phyloP scores from a whole-genome alignment of 768 basidiomycete species.

The Omphalotus guepiniiformis region DNA sequence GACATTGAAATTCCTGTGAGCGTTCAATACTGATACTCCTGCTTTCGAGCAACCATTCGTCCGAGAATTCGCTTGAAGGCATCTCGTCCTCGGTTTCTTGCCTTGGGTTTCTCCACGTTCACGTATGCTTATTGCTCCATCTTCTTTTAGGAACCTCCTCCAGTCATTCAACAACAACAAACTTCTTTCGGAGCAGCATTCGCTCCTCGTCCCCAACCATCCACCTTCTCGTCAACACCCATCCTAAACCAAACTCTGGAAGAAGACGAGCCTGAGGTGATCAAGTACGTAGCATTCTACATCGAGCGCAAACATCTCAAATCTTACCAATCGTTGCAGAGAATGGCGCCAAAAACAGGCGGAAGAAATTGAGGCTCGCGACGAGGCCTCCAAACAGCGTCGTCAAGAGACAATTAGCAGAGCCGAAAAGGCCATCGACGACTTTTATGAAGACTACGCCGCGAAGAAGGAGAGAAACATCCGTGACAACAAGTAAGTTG shows the following conservation, averaged over 20 bases:
- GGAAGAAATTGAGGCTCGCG: slow-evolving; percentile 77
- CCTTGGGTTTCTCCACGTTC: neutral
- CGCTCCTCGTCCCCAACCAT: slow-evolving; percentile 74
- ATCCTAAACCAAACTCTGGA: slow-evolving; percentile 63
- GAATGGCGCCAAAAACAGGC: slow-evolving; percentile 87
- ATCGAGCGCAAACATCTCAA: neutral
- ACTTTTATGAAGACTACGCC: slow-evolving; percentile 87
- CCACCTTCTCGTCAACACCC: slow-evolving; percentile 66
- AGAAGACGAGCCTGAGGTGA: slow-evolving; percentile 84
- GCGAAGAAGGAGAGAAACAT: slow-evolving; percentile 88
- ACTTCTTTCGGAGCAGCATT: slow-evolving; percentile 55
- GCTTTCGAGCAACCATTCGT: no score
- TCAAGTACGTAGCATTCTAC: slow-evolving; percentile 51
- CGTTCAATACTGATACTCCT: no score
- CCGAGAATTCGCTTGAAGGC: neutral
- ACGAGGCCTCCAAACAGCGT: slow-evolving; percentile 71
- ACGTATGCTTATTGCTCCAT: neutral
- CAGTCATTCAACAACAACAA: slow-evolving; percentile 28
- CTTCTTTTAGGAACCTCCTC: slow-evolving; percentile 27
- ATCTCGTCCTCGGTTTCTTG: neutral
- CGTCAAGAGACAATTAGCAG: slow-evolving; percentile 80
- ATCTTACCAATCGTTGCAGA: slow-evolving; percentile 32
- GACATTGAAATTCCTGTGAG: slow-evolving; percentile 58
- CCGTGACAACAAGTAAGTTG: slow-evolving; percentile 86
- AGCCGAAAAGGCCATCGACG: slow-evolving; percentile 84